A percentile compares a stretch with the other conserved stretches of the same genome.
Evolutionary conservation across 108 stramenopile species (phyloP).

Genomic region (Discostella pseudostelligera): DNA sequence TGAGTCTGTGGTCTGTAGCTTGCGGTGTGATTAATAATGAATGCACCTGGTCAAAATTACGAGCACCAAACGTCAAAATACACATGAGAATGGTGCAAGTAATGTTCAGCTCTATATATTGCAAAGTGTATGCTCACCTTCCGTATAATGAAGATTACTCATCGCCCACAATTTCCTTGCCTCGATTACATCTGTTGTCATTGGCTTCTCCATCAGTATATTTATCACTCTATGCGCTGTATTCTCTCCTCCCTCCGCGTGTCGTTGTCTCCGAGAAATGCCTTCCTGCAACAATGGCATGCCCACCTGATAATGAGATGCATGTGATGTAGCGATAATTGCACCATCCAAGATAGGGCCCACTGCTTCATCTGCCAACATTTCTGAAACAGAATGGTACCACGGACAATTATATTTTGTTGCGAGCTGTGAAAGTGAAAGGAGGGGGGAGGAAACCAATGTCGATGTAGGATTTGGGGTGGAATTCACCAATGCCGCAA

Average conservation of each 20-base stretch:
- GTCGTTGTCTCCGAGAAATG: slow-evolving; percentile 33
- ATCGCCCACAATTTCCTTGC: slow-evolving; percentile 47
- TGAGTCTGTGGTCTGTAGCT: slow-evolving; percentile 65
- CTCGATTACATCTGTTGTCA: slow-evolving; percentile 65
- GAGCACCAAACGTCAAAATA: neutral
- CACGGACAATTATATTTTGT: slow-evolving; percentile 51
- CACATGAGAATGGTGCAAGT: neutral
- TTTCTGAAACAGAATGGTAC: slow-evolving; percentile 55
- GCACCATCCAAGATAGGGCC: slow-evolving; percentile 60
- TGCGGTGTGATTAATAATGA: slow-evolving; percentile 74
- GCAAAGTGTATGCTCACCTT: slow-evolving; percentile 14
- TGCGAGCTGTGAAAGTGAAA: slow-evolving; percentile 49
- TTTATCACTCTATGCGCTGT: slow-evolving; percentile 41
- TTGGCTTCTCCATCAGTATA: slow-evolving; percentile 82
- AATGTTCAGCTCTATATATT: neutral
- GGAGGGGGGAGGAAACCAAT: slow-evolving; percentile 50
- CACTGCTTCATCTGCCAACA: slow-evolving; percentile 48
- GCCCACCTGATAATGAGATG: slow-evolving; percentile 61
- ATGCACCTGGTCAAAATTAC: slow-evolving; percentile 26
- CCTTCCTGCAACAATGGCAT: slow-evolving; percentile 43
- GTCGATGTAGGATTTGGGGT: slow-evolving; percentile 50
- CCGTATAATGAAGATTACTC: slow-evolving; percentile 29
- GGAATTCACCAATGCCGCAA: slow-evolving; percentile 65
- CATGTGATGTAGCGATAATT: slow-evolving; percentile 65
- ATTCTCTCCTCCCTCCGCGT: slow-evolving; percentile 17